Base-by-base conservation (phyloP, 768 basidiomycete genomes). In the Chalciporus chontae region DNA sequence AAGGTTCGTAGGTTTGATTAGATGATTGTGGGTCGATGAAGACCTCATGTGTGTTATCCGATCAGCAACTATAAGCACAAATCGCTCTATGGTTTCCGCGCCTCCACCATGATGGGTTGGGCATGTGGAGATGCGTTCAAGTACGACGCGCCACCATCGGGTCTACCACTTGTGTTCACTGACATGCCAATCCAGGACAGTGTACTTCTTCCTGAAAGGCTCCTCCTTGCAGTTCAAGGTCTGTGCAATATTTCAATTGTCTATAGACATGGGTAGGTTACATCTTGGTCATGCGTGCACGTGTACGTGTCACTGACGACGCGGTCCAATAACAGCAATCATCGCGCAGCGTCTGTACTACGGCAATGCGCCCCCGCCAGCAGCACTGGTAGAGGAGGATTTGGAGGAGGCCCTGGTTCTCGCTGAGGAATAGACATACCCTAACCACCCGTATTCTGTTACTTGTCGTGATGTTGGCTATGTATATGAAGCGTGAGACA, bases 101-200 rank as follows among this genome's bases (percentile, higher is more conserved):
- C 81, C 67, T 88, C 89, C 7, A 93, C 90, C 3, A 67, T 93
- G 43, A 61, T 90, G 31, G 90, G 90, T 26, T 92, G 90, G 90
- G 71, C 80, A 40, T 88, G 85, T 51, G 90, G 90, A 55, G 90
- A 93, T 68, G 67, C 80, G 15, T 92, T 89, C 79, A 93, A 93
- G 90, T 90, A 59, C 54, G 76, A 53, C 50, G 21, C 14, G 8
- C 26, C 43, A 40, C 36, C 58, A 37, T 48, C 42, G 46, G 21
- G 51, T 50, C 27, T 50, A 23, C 40, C 34, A 4, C 31, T 15
- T 17, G 41, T 18, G 43, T 44, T 24, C 36, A 18, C 51, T 70
- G 50, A 69, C 50, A 40, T 56, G 41, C 47, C 38, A 17, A 52
- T 26, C 5, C 58, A 93, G 90, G 64, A 82, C 85, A 10, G 75